phyloP scores from a whole-genome alignment of 257 asterid species.

The Nicotiana otophora region DNA sequence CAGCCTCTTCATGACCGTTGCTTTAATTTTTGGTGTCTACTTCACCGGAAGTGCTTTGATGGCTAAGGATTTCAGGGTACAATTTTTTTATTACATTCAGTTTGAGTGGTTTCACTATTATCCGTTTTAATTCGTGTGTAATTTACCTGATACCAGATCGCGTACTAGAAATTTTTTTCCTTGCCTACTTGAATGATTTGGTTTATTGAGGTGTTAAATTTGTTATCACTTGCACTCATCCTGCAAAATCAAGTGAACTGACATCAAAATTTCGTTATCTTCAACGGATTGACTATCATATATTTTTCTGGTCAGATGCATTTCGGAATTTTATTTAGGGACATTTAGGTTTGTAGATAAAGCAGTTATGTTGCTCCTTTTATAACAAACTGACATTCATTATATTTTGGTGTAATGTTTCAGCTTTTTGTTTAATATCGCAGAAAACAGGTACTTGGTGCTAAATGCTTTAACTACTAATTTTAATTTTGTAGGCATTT shows the following conservation, averaged over 20 bases:
- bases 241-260: background rate
- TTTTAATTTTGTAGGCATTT: conserved; percentile 33
- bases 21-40: conserved; percentile 58
- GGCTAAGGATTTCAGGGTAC: conserved; percentile 45
- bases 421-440: background rate
- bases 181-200: background rate
- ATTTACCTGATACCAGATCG: background rate
- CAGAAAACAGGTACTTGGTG: no score
- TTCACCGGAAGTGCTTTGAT: conserved; percentile 51
- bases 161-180: background rate
- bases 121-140: background rate
- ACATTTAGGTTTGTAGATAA: background rate
- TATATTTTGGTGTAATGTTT: background rate
- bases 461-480: background rate
- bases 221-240: background rate
- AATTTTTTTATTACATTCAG: no score
- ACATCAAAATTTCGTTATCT: background rate
- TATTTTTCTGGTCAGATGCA: background rate
- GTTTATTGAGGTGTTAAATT: background rate
- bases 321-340: background rate
- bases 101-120: background rate
- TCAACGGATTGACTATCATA: background rate
- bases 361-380: background rate
- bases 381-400: background rate
- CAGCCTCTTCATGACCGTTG: conserved; percentile 39